Base-by-base conservation (phyloP, 2,329 filamentous ascomycete species). In the Lachnellula cervina region DNA sequence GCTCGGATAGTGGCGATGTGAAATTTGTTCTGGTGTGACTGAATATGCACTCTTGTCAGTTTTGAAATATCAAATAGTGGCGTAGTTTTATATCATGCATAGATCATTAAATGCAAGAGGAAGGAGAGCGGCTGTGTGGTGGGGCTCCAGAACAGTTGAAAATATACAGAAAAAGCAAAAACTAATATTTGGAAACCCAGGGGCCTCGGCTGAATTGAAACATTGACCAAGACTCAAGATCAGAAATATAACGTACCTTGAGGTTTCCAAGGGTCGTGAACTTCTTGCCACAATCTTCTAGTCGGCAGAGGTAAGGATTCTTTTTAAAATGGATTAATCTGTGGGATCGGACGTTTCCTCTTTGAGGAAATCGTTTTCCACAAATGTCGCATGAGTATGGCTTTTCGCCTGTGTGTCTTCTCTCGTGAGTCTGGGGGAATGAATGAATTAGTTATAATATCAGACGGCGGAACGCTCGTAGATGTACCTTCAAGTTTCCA, bases 11-110 rank as follows among this genome's bases (percentile, higher is more conserved):
- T 87, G n/a, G 81, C 74, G 38, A 82, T 81, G 72, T 97, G 93
- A 70, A 96, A 97, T 68, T 92, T 93, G 75, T 97, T 97, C 73
- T 96, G 90, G 68, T 97, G 93, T 2, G 88, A 89, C 87, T 90
- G 56, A 44, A 37, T 38, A 16, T 46, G 21, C 19, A 51, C 32
- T 14, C 40, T 35, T 54, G 49, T 63, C 40, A 62, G 58, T 50
- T 50, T 52, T n/a, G 21, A 13, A 16, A 8, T 19, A 25, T 46
- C 5, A 35, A 38, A 42, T 17, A 7, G 32, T 37, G 13, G 23
- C 40, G 21, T 42, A 28, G 38, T 19, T 19, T 23, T 3, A 28
- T 28, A 28, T 19, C 21, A 43, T 47, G 32, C n/a, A n/a, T 42
- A 16, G 40, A 44, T 28, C 32, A 34, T 28, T 21, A 13, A 34